Conservation (phyloP, 208 protist genomes). For the Acanthamoeba lenticulata region DNA sequence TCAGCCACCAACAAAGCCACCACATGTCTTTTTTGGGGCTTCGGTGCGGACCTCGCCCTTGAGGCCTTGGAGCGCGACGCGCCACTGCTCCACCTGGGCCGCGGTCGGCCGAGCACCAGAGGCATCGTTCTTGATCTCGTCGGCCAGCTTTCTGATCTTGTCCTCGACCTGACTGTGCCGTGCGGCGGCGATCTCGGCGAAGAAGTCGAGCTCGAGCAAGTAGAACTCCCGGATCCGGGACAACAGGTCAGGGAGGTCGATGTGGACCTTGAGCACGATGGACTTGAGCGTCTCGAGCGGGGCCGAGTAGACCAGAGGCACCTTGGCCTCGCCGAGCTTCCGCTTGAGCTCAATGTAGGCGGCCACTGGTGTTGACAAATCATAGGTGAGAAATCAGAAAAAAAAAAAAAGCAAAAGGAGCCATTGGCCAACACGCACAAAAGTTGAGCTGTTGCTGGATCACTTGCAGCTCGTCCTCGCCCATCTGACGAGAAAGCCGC, state of each 20-base stretch:
- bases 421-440: not conserved
- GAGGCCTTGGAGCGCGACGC: not conserved
- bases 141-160: not conserved
- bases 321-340: not conserved
- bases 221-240: not conserved
- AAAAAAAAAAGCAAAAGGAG: not conserved
- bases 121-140: not conserved
- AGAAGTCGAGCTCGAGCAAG: not conserved
- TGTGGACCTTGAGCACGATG: not conserved
- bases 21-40: too few relatives aligned
- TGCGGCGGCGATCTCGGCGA: not conserved
- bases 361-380: not conserved
- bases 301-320: not conserved
- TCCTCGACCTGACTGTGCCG: not conserved
- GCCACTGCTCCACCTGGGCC: not conserved
- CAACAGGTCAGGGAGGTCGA: not conserved
- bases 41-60: not conserved
- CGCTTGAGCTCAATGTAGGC: not conserved
- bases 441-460: conserved; percentile 50
- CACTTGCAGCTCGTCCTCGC: not conserved
- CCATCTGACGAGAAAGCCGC: not conserved
- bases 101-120: too few relatives aligned
- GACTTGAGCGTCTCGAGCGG: not conserved
- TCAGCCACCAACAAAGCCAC: not conserved
- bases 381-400: not conserved